Evolutionary conservation across 2,329 filamentous ascomycete species (phyloP), one percentile per base, ranked within the genome.

Genomic region (Leptographium flavum): DNA sequence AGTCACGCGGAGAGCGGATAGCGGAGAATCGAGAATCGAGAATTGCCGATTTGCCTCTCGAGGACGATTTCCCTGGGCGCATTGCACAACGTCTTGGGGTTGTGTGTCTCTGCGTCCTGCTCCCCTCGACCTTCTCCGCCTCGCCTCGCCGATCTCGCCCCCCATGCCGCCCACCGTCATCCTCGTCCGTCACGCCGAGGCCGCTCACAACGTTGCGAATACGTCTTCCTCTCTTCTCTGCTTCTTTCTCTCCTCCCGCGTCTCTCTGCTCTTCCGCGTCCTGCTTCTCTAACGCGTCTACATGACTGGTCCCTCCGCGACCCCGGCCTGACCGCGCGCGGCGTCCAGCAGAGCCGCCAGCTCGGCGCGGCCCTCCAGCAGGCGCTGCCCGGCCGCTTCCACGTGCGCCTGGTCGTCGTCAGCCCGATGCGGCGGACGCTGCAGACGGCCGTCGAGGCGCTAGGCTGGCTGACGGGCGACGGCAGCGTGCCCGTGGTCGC

Each of bases 151-250:
- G 13, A 43, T 25, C 30, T n/a, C 1, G 30, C 14, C 15, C 25
- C 38, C 49, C 4, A 76, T 76, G 73, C 56, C 72, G 43, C 72
- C 71, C 1, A 73, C 66, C 0, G 55, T 95, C 48, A 83, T 96
- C 53, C 70, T 96, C 56, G 81, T 95, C 56, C 83, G 90, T 54
- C 90, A 96, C 70, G 90, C 85, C 15, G 85, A 96, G 62, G 73
- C 68, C 9, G 56, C 67, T n/a, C 73, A 77, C 57, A 77, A 77
- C 48, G 60, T 64, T 14, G 56, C 62, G 42, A 58, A 74, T 74
- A 64, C 63, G 71, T 35, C 15, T 37, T 10, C 33, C 11, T 15
- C 13, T 11, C 28, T 28, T 19, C 25, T 14, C 4, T 17, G 9
- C 5, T 14, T 8, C 17, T 28, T 27, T 25, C 35, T 25, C 23